These are phyloP conservation scores for Gossypium armourianum DNA, from an alignment of 441 rosid species.

Conservation along the genomic window DNA sequence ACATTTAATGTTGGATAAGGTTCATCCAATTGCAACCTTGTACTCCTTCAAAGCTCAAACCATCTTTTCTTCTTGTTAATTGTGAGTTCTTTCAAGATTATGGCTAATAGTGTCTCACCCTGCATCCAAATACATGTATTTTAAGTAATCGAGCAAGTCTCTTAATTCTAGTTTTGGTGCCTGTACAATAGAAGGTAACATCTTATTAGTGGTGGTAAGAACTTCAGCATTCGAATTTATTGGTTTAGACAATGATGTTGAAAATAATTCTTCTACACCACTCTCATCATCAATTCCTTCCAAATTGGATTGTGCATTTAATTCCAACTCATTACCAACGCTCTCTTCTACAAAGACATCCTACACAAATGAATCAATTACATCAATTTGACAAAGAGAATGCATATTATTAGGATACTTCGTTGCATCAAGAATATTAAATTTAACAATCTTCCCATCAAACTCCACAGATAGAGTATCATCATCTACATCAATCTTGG, in stretches of 20 bases:
- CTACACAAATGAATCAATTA: neutral
- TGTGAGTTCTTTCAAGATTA: neutral
- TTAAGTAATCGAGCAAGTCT: neutral
- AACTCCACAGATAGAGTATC: too few relatives aligned
- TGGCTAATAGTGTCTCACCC: neutral
- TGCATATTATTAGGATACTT: neutral
- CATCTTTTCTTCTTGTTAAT: too few relatives aligned
- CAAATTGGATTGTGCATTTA: too few relatives aligned
- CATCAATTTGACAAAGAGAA: neutral
- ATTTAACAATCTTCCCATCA: too few relatives aligned
- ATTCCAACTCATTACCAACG: neutral
- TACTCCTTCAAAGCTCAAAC: neutral
- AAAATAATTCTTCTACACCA: neutral
- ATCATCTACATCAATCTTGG: too few relatives aligned
- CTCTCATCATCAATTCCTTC: too few relatives aligned
- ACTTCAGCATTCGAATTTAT: too few relatives aligned
- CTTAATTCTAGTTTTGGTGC: neutral
- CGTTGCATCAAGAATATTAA: neutral
- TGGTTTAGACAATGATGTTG: too few relatives aligned
- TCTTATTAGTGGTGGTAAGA: too few relatives aligned
- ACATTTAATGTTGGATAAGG: neutral
- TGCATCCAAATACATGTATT: neutral
- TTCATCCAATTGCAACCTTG: neutral
- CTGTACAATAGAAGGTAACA: neutral
- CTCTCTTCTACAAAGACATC: neutral